A percentile compares a stretch with the other conserved stretches of the same genome.
Conservation (phyloP, 2,329 filamentous ascomycete genomes). For the Diplodia corticola region DNA sequence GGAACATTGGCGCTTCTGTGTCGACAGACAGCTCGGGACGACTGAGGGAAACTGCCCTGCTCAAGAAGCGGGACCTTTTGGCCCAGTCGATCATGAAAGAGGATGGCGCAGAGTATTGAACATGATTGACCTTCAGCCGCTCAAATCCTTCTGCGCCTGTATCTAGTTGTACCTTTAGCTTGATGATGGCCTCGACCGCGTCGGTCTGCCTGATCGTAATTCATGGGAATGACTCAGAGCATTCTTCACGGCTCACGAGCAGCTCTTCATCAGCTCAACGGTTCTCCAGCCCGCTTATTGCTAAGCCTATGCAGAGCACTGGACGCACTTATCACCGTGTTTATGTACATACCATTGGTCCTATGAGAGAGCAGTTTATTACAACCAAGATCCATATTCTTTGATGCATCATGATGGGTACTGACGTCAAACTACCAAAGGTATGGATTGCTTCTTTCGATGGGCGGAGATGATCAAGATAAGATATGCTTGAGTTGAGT, state of each 20-base stretch:
- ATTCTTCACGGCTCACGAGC: background rate
- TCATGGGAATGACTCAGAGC: background rate
- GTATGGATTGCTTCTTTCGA: too few species aligned
- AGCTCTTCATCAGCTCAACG: background rate
- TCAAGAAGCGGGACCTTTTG: slow-evolving; percentile 52
- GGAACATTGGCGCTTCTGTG: background rate
- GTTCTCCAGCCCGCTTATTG: background rate
- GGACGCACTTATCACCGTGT: background rate
- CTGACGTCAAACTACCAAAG: background rate
- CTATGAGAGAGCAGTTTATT: too few species aligned
- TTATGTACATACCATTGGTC: too few species aligned
- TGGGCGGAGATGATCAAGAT: background rate
- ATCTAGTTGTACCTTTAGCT: background rate
- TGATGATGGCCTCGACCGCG: background rate
- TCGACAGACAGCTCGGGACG: slow-evolving; percentile 26
- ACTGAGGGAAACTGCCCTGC: slow-evolving; percentile 28
- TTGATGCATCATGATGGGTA: too few species aligned
- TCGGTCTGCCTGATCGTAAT: background rate
- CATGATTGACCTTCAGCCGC: slow-evolving; percentile 21
- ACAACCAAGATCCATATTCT: background rate
- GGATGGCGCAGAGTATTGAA: slow-evolving; percentile 57
- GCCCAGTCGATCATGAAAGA: slow-evolving; percentile 72
- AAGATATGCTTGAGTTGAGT: background rate
- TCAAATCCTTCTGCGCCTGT: background rate
- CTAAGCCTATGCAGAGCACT: background rate